These are phyloP conservation scores for Daldinia decipiens DNA, from an alignment of 495 filamentous ascomycete species.

Conservation along the genomic window DNA sequence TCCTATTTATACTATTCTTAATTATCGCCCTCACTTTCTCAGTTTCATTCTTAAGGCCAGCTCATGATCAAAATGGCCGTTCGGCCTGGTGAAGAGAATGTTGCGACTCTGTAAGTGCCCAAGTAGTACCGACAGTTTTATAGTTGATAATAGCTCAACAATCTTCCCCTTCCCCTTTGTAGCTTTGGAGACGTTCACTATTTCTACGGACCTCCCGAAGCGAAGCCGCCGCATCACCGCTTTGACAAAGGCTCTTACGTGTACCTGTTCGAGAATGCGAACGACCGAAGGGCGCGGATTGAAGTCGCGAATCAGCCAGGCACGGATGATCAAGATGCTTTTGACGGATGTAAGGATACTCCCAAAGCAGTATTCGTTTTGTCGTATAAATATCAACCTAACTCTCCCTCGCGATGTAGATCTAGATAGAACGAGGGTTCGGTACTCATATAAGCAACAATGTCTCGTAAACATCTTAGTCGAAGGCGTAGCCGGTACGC, in stretches of 20 bases:
- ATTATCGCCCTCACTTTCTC: neutral
- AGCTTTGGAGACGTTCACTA: constrained; percentile 94
- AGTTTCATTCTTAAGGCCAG: neutral
- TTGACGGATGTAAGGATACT: constrained; percentile 74
- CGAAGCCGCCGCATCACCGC: constrained; percentile 79
- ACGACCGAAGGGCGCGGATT: constrained; percentile 72
- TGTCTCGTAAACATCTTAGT: constrained; percentile 80
- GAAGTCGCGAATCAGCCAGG: constrained; percentile 92
- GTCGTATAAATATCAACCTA: constrained; percentile 6
- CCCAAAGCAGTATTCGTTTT: neutral
- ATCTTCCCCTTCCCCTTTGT: constrained; percentile 9
- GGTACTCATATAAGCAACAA: constrained; percentile 81
- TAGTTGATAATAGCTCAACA: neutral
- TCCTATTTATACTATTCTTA: neutral
- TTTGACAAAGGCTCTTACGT: constrained; percentile 92
- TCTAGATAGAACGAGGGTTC: constrained; percentile 70
- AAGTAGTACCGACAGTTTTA: constrained; percentile 6
- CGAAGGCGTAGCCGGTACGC: constrained; percentile 60
- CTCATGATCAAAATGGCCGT: constrained; percentile 71
- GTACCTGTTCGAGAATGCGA: constrained; percentile 82
- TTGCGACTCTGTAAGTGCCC: constrained; percentile 78
- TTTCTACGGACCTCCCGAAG: constrained; percentile 77
- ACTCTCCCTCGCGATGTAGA: constrained; percentile 51
- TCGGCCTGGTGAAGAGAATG: constrained; percentile 78
- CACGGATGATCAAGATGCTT: constrained; percentile 87